Percentiles rank a stretch among this genome's conserved stretches.
Conservation (phyloP, 768 basidiomycete species). For the Mycena sanguinolenta region DNA sequence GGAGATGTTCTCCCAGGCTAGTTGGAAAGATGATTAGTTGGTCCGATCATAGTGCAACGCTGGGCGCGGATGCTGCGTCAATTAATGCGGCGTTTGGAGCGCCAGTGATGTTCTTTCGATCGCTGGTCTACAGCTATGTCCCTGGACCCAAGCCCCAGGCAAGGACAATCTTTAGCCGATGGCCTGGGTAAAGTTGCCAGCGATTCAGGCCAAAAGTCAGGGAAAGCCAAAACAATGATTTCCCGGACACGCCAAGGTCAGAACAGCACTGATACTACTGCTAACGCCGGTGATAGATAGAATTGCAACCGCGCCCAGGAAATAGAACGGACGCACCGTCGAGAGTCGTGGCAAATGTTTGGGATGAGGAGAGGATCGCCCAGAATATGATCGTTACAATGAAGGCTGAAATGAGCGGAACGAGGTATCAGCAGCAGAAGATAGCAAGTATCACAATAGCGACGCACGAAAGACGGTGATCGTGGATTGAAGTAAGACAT, state of each 20-base stretch:
- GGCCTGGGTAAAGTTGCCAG: no score
- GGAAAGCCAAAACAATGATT: no score
- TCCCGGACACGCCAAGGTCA: no score
- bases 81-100: not conserved
- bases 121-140: no score
- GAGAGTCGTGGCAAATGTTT: conserved; percentile 56
- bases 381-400: conserved; percentile 77
- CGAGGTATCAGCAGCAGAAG: not conserved
- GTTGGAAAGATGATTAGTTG: not conserved
- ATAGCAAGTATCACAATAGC: no score
- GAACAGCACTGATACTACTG: no score
- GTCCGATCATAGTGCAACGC: not conserved
- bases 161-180: no score
- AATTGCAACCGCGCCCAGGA: not conserved
- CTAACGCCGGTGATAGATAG: no score
- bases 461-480: conserved; percentile 70
- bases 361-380: conserved; percentile 61
- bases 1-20: conserved; percentile 73
- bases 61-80: not conserved
- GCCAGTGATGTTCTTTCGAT: no score
- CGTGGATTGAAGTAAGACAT: conserved; percentile 66
- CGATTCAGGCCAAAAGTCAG: no score
- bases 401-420: conserved; percentile 58
- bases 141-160: no score
- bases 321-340: conserved; percentile 49